These are phyloP conservation scores for Platanus orientalis DNA, from an alignment of 164 flowering plant genomes.

Conservation along the genomic window DNA sequence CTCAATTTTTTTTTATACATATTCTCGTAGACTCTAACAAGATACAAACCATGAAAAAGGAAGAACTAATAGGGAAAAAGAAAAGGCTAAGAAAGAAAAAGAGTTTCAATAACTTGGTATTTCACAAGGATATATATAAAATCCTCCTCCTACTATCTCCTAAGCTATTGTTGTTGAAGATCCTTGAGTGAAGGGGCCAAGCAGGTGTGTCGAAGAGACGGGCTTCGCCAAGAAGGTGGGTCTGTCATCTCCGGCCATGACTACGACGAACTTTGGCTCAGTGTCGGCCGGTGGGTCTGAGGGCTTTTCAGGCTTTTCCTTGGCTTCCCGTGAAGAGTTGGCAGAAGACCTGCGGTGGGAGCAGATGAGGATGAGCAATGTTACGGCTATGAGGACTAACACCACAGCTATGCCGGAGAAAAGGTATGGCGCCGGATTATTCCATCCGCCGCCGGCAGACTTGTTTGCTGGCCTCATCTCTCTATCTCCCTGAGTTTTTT, in stretches of 20 bases:
- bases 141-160: background rate
- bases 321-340: background rate
- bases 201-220: background rate
- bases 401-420: slow-evolving; percentile 28
- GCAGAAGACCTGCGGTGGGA: slow-evolving; percentile 22
- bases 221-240: slow-evolving; percentile 4
- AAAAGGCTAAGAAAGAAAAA: background rate
- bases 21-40: no score
- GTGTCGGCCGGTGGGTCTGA: background rate
- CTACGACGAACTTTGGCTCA: background rate
- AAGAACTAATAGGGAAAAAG: background rate
- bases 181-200: background rate
- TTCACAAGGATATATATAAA: background rate
- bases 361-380: slow-evolving; percentile 43
- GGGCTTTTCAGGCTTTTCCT: background rate
- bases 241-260: slow-evolving; percentile 7
- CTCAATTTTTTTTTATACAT: no score
- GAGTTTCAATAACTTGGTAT: background rate
- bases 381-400: slow-evolving; percentile 30
- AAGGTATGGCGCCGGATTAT: slow-evolving; percentile 41
- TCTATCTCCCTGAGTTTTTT: slow-evolving; percentile 3
- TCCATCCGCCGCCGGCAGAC: slow-evolving; percentile 23
- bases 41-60: no score
- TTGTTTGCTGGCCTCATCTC: slow-evolving; percentile 18
- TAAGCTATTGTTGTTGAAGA: background rate